These are phyloP conservation scores for Boletus sp. DNA, from an alignment of 1,284 basidiomycete species.

Conservation along the genomic window DNA sequence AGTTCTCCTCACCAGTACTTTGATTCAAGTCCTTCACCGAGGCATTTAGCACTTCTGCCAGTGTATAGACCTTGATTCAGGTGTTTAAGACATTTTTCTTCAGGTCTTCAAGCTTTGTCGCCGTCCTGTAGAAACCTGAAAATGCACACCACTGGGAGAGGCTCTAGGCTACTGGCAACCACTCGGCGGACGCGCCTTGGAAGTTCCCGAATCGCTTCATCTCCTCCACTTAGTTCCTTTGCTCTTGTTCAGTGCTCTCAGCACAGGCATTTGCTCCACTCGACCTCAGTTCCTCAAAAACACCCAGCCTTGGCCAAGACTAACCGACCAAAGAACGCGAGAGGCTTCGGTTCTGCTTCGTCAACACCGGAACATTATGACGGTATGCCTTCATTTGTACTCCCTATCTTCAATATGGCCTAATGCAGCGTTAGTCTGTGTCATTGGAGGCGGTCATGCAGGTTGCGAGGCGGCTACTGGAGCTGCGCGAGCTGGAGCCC, in stretches of 20 bases:
- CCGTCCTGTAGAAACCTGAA: neutral
- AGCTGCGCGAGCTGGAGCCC: conserved; percentile 77
- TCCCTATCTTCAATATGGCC: neutral
- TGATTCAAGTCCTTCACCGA: neutral
- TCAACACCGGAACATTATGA: conserved; percentile 19
- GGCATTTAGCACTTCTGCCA: neutral
- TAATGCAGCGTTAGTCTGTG: conserved; percentile 54
- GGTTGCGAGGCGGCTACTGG: conserved; percentile 89
- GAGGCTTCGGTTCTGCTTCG: conserved; percentile 1
- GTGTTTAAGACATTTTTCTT: neutral
- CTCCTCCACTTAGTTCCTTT: neutral
- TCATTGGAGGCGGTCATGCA: conserved; percentile 92
- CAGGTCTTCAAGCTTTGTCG: too few species aligned
- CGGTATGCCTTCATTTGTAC: conserved; percentile 13
- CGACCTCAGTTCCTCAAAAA: neutral
- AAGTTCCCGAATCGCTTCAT: neutral
- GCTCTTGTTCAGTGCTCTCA: neutral
- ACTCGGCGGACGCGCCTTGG: conserved; percentile 3
- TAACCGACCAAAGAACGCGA: neutral
- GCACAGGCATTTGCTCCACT: neutral
- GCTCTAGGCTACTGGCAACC: neutral
- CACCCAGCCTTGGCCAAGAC: neutral
- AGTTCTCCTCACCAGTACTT: neutral
- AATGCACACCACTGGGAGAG: conserved; percentile 12
- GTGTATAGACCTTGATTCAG: neutral